Evolutionary conservation across 2,329 filamentous ascomycete species (phyloP).

Genomic region (Fusarium guadeloupense): DNA sequence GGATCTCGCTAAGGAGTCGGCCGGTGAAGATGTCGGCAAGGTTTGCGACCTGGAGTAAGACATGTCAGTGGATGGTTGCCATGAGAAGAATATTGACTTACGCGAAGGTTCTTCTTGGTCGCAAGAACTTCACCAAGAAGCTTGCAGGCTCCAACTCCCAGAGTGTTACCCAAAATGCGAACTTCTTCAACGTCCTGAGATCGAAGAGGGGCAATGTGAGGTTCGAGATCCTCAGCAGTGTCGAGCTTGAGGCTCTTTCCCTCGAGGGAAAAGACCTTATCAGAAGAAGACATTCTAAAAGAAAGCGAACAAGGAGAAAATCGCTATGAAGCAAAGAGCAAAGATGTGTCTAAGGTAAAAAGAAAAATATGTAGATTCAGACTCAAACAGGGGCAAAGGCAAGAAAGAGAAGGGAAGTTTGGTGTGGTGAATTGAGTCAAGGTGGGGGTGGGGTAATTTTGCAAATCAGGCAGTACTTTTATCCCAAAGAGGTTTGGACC

Average conservation of each 20-base stretch:
- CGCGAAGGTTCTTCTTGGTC: constrained; percentile 83
- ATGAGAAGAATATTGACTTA: constrained; percentile 48
- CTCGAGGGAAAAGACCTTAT: constrained; percentile 86
- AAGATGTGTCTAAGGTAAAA: constrained; percentile 5
- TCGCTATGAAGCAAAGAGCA: constrained; percentile 17
- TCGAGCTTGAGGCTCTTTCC: constrained; percentile 93
- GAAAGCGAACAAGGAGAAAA: constrained; percentile 6
- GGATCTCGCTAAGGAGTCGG: constrained; percentile 92
- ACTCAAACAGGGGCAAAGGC: constrained; percentile 3
- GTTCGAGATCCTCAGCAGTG: constrained; percentile 84
- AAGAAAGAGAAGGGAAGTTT: constrained; percentile 34
- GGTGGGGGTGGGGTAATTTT: constrained; percentile 43
- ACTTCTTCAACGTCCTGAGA: constrained; percentile 86
- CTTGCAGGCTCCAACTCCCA: constrained; percentile 88
- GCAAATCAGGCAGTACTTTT: constrained; percentile 31
- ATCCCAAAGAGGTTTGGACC: constrained; percentile 18
- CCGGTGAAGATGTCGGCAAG: constrained; percentile 98
- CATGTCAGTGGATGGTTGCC: neutral
- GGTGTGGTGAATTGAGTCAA: constrained; percentile 25
- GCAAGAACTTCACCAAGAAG: constrained; percentile 83
- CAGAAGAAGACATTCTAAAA: constrained; percentile 45
- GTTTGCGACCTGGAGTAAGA: constrained; percentile 73
- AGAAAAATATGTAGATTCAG: constrained; percentile 18
- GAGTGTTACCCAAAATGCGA: constrained; percentile 86
- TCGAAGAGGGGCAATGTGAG: constrained; percentile 80